These are phyloP conservation scores for Apophysomyces variabilis DNA, from an alignment of 371 early-diverging fungal species.

Conservation along the genomic window DNA sequence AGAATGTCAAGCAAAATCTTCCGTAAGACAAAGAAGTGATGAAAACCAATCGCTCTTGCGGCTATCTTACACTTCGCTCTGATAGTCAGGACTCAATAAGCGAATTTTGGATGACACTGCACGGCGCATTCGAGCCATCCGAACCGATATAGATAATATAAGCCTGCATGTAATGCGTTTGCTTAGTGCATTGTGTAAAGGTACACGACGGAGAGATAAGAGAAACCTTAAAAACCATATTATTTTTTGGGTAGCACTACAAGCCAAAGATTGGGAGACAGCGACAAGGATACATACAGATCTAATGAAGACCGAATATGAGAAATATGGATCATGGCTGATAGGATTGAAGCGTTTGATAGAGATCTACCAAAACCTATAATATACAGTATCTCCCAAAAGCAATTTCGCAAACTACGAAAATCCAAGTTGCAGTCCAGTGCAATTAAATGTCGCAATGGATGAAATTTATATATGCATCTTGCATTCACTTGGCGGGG, in stretches of 20 bases:
- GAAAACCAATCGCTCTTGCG: neutral
- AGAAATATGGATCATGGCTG: conserved; percentile 1
- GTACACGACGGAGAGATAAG: conserved; percentile 14
- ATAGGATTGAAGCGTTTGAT: neutral
- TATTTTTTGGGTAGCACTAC: neutral
- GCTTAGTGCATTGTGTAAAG: conserved; percentile 18
- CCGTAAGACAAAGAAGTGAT: conserved; percentile 10
- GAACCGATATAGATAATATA: conserved; percentile 15
- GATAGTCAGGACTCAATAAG: conserved; percentile 28
- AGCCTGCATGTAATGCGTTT: conserved; percentile 17
- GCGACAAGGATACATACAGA: conserved; percentile 1
- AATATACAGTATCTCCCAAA: too few relatives aligned
- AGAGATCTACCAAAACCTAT: neutral
- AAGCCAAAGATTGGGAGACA: conserved; percentile 8
- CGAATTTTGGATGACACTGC: conserved; percentile 23
- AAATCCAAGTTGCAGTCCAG: too few relatives aligned
- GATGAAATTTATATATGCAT: too few relatives aligned
- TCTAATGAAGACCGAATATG: neutral
- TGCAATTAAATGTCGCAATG: too few relatives aligned
- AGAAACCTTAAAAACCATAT: neutral
- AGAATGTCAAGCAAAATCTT: conserved; percentile 15
- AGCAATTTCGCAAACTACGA: too few relatives aligned
- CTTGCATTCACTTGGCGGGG: too few relatives aligned
- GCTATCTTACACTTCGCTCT: neutral
- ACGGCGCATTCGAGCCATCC: conserved; percentile 20